Percentiles rank a stretch among this genome's conserved stretches.
Evolutionary conservation across 768 basidiomycete genomes (phyloP).

Genomic region (Plicaturopsis crispa): DNA sequence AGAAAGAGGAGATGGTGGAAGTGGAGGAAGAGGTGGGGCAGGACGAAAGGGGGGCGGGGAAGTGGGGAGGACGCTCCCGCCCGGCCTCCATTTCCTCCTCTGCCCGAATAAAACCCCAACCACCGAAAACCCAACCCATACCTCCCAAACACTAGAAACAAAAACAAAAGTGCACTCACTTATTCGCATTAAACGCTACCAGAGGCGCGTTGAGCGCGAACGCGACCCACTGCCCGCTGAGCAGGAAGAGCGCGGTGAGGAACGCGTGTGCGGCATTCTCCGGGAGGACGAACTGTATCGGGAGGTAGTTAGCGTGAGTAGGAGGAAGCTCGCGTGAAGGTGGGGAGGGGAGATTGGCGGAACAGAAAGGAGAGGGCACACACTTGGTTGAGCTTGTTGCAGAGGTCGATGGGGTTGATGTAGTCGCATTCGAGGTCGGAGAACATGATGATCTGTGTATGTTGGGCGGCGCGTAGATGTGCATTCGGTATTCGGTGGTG

Average conservation of each 20-base stretch:
- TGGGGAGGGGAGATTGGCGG: not conserved
- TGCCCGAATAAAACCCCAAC: not conserved
- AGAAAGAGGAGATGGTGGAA: slow-evolving; percentile 1
- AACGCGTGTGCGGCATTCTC: slow-evolving; percentile 94
- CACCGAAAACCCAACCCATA: not conserved
- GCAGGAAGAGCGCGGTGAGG: slow-evolving; percentile 84
- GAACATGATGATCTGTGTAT: slow-evolving; percentile 96
- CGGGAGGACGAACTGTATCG: slow-evolving; percentile 83
- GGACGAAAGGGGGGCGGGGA: not conserved
- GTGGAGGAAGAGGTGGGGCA: not conserved
- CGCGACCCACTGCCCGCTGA: slow-evolving; percentile 92
- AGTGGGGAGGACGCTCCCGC: too few species aligned
- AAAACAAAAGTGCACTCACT: slow-evolving; percentile 57
- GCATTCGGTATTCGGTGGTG: not conserved
- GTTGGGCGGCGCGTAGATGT: not conserved
- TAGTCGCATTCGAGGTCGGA: slow-evolving; percentile 99
- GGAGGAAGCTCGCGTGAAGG: too few species aligned
- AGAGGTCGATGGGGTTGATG: slow-evolving; percentile 99
- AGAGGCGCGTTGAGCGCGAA: slow-evolving; percentile 88
- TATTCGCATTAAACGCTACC: slow-evolving; percentile 87
- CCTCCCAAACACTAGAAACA: too few species aligned
- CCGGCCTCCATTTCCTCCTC: slow-evolving; percentile 1
- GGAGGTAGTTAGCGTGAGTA: too few species aligned
- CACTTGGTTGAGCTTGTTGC: slow-evolving; percentile 98
- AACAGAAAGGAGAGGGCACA: slow-evolving; percentile 12